Evolutionary conservation across 345 rosid genomes (phyloP).

Genomic region (Aurinia saxatilis): DNA sequence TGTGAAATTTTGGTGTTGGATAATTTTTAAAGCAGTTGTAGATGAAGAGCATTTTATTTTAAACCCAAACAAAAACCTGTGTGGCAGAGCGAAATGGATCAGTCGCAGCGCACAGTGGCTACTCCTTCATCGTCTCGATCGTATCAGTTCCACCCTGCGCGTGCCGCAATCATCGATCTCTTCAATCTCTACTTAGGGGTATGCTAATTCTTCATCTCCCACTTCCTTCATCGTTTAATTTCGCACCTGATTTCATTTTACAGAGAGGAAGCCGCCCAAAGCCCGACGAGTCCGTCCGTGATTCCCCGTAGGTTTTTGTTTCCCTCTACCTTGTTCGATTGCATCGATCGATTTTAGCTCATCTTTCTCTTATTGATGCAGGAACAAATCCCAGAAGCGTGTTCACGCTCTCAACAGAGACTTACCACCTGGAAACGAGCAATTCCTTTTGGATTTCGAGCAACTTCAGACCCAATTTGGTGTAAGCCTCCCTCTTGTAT

Average conservation of each 20-base stretch:
- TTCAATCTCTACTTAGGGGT: slow-evolving; percentile 92
- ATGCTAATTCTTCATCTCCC: neutral
- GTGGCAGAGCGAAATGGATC: slow-evolving; percentile 46
- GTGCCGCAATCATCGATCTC: slow-evolving; percentile 71
- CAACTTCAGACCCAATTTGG: slow-evolving; percentile 68
- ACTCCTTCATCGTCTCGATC: slow-evolving; percentile 50
- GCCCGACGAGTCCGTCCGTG: slow-evolving; percentile 64
- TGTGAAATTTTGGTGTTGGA: too few species aligned
- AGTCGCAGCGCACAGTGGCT: slow-evolving; percentile 53
- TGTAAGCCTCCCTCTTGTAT: slow-evolving; percentile 31
- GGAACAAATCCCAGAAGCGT: slow-evolving; percentile 89
- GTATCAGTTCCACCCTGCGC: slow-evolving; percentile 72
- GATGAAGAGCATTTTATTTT: neutral
- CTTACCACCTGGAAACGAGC: slow-evolving; percentile 87
- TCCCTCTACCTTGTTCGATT: neutral
- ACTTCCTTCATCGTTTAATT: neutral
- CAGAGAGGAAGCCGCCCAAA: slow-evolving; percentile 76
- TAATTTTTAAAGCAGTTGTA: too few species aligned
- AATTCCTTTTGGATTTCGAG: slow-evolving; percentile 79
- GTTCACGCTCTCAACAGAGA: slow-evolving; percentile 76
- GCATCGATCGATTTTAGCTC: neutral
- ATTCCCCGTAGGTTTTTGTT: slow-evolving; percentile 54
- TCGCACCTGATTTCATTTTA: neutral
- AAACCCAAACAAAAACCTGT: slow-evolving; percentile 18
- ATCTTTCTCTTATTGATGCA: slow-evolving; percentile 10